phyloP scores from a whole-genome alignment of 148 eudicot genomes.

The Vaccinium myrtillus region DNA sequence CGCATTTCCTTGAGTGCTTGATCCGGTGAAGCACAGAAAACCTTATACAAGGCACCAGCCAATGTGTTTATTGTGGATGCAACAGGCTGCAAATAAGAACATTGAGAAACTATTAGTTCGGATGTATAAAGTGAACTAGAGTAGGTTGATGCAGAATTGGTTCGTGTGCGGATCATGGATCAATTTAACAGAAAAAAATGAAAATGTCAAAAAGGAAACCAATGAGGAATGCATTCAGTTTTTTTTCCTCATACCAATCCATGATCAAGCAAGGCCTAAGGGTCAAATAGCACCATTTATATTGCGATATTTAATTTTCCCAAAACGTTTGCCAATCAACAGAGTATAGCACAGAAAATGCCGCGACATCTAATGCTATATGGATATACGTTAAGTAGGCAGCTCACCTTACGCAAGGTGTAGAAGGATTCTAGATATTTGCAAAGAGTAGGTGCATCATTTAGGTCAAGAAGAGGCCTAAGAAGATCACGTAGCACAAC shows the following conservation, averaged over 20 bases:
- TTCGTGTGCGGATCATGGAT: not conserved
- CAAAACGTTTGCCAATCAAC: not conserved
- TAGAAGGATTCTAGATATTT: slow-evolving; percentile 82
- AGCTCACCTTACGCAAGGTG: slow-evolving; percentile 74
- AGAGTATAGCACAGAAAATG: not conserved
- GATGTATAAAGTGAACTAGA: not conserved
- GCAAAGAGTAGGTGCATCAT: slow-evolving; percentile 66
- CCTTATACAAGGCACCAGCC: slow-evolving; percentile 84
- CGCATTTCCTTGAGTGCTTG: slow-evolving; percentile 78
- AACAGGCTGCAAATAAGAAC: slow-evolving; percentile 57
- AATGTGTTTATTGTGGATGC: slow-evolving; percentile 89
- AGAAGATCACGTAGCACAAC: slow-evolving; percentile 75
- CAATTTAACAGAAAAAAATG: not conserved
- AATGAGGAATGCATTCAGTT: not conserved
- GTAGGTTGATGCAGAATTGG: not conserved
- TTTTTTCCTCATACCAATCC: not conserved
- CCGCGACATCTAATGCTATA: not conserved
- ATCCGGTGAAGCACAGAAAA: slow-evolving; percentile 73
- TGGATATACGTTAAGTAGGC: not conserved
- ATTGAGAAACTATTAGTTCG: not conserved
- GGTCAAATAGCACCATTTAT: slow-evolving; percentile 1
- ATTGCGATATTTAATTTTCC: not conserved
- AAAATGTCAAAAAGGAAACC: not conserved
- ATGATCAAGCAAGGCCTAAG: not conserved
- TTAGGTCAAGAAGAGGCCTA: slow-evolving; percentile 60